Conservation (phyloP, 176 grass and related monocot genomes). For the Rhipidocladum racemiflorum region DNA sequence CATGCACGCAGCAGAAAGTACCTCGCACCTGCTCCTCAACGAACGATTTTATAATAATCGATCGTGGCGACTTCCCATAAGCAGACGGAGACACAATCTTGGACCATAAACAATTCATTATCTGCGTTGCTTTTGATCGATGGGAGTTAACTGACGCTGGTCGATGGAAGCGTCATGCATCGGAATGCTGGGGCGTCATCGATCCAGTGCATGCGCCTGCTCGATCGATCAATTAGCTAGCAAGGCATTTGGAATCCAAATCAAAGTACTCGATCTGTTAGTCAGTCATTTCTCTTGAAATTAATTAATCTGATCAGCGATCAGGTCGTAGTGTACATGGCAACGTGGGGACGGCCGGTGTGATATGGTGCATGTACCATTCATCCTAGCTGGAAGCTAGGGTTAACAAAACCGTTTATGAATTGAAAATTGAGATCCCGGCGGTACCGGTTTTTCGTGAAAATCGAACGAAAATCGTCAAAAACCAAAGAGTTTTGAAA, state of each 20-base stretch:
- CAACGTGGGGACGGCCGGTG: too few relatives aligned
- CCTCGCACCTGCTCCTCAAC: not conserved
- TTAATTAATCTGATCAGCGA: not conserved
- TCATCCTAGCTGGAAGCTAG: too few relatives aligned
- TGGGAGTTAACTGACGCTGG: not conserved
- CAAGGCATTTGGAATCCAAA: not conserved
- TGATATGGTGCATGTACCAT: too few relatives aligned
- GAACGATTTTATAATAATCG: too few relatives aligned
- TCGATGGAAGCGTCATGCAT: not conserved
- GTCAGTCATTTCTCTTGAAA: not conserved
- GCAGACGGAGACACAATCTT: constrained; percentile 25
- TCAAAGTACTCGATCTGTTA: not conserved
- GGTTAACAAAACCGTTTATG: too few relatives aligned
- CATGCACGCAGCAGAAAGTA: not conserved
- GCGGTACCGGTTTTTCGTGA: too few relatives aligned
- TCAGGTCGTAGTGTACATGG: too few relatives aligned
- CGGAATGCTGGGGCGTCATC: not conserved
- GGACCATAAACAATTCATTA: not conserved
- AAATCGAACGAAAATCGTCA: too few relatives aligned
- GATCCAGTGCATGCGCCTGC: not conserved
- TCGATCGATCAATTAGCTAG: not conserved
- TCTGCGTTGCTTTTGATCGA: not conserved
- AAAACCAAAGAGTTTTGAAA: too few relatives aligned
- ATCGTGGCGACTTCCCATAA: not conserved
- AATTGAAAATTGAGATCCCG: too few relatives aligned